Evolutionary conservation across 345 rosid species (phyloP).

Genomic region (Turritis glabra): DNA sequence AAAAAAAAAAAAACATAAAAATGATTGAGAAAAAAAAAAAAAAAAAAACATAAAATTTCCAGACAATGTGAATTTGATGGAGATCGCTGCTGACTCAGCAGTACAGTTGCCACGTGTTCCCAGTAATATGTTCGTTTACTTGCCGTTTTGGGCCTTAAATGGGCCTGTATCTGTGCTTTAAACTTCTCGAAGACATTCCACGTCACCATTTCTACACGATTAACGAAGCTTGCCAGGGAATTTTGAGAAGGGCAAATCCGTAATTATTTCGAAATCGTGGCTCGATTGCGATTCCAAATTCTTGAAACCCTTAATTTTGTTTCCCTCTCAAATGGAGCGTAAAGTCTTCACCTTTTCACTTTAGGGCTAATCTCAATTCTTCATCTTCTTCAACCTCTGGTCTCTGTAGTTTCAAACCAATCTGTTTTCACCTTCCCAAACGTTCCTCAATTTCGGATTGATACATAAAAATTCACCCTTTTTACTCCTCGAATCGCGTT

Average conservation of each 20-base stretch:
- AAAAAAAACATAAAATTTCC: neutral
- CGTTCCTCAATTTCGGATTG: neutral
- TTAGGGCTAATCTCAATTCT: neutral
- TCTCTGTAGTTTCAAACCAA: neutral
- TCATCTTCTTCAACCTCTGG: neutral
- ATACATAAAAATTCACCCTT: neutral
- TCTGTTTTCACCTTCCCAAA: neutral
- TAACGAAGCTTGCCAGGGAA: constrained; percentile 24
- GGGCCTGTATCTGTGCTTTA: constrained; percentile 5
- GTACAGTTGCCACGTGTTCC: constrained; percentile 14
- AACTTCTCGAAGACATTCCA: neutral
- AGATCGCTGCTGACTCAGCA: constrained; percentile 20
- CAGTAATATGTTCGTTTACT: neutral
- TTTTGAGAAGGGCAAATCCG: neutral
- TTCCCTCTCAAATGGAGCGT: constrained; percentile 25
- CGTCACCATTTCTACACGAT: neutral
- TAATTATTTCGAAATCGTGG: neutral
- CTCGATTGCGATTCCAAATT: neutral
- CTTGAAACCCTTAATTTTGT: neutral
- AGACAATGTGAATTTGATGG: constrained; percentile 22
- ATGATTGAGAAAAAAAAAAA: no score
- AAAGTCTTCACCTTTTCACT: constrained; percentile 6
- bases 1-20: neutral
- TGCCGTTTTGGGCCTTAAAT: neutral
- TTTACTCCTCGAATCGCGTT: neutral